Conservation (phyloP, 352 stramenopile species). For the Phytophthora fragariae region DNA sequence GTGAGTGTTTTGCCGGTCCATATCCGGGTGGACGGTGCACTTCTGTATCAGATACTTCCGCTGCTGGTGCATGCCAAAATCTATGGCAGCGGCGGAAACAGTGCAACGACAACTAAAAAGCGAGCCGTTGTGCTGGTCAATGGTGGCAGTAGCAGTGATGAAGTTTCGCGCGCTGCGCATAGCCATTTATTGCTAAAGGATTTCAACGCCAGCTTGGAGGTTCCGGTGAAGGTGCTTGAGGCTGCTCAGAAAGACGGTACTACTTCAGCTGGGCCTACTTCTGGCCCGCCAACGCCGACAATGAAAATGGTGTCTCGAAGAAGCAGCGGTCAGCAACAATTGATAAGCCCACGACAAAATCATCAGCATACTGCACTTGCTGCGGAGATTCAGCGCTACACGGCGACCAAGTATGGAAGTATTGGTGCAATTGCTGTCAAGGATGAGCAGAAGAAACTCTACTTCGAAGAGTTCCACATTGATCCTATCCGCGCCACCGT, state of each 20-base stretch:
- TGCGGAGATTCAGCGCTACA: constrained; percentile 48
- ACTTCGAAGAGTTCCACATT: constrained; percentile 92
- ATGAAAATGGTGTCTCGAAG: constrained; percentile 40
- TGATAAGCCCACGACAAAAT: constrained; percentile 25
- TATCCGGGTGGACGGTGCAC: constrained; percentile 80
- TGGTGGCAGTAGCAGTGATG: constrained; percentile 35
- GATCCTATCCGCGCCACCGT: constrained; percentile 83
- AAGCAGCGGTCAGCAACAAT: constrained; percentile 30
- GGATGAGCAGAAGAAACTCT: constrained; percentile 83
- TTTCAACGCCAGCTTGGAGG: constrained; percentile 77
- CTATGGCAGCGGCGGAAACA: constrained; percentile 36
- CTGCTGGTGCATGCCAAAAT: constrained; percentile 67
- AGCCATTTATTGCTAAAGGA: constrained; percentile 69
- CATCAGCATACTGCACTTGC: constrained; percentile 42
- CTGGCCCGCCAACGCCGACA: constrained; percentile 42
- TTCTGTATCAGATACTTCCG: constrained; percentile 80
- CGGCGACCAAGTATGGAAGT: constrained; percentile 36
- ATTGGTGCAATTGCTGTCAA: constrained; percentile 48
- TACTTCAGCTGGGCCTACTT: constrained; percentile 48
- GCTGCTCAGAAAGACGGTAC: constrained; percentile 69
- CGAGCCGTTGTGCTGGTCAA: constrained; percentile 36
- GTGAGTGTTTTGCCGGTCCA: constrained; percentile 74
- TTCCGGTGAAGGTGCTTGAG: constrained; percentile 77
- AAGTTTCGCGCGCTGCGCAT: constrained; percentile 47
- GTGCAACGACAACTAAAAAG: constrained; percentile 26